Evolutionary conservation across 2,329 filamentous ascomycete species (phyloP), one percentile per base, ranked within the genome.

Genomic region (Pestalotiopsis sp.): DNA sequence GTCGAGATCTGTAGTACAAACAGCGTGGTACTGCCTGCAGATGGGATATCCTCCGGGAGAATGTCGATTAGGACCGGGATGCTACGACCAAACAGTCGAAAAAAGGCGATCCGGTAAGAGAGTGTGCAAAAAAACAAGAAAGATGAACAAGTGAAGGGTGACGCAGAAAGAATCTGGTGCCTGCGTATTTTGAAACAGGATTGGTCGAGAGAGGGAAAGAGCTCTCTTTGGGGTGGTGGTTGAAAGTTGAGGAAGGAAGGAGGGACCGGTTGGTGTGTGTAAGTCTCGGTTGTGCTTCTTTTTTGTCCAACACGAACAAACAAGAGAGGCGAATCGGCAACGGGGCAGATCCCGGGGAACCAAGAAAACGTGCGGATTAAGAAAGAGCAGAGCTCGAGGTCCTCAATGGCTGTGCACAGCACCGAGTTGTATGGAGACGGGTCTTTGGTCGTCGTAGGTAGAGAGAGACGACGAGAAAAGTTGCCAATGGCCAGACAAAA

Each of bases 401-500:
- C 17, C 45, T n/a, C 31, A 36, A 36, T 52, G 45, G 45, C 17
- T 60, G 58, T 25, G 62, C 39, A 25, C 31, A 36, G 36, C n/a
- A 65, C 39, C 39, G 27, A 23, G 9, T 58, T 63, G 45, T 41
- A 23, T 56, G 59, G 59, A 39, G 59, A 20, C 31, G 31, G 31
- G 7, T 36, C 5, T 6, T 36, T 52, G 45, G 45, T 52, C 45
- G 45, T n/a, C 45, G 45, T 9, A n/a, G 45, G 45, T 52, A 52
- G 45, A 52, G 45, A 52, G 45, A 52, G 17, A 4, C 17, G 45
- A 52, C 45, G 17, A 52, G 27, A 58, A 36, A 6, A 36, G 49
- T 9, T 63, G 20, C 17, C 57, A 57, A 63, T 67, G 52, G 49
- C 52, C 67, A 58, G 62, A 58, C 60, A 38, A 68, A 65, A 60